Evolutionary conservation across 345 rosid genomes (phyloP).

Genomic region (Bruguiera gymnorhiza): DNA sequence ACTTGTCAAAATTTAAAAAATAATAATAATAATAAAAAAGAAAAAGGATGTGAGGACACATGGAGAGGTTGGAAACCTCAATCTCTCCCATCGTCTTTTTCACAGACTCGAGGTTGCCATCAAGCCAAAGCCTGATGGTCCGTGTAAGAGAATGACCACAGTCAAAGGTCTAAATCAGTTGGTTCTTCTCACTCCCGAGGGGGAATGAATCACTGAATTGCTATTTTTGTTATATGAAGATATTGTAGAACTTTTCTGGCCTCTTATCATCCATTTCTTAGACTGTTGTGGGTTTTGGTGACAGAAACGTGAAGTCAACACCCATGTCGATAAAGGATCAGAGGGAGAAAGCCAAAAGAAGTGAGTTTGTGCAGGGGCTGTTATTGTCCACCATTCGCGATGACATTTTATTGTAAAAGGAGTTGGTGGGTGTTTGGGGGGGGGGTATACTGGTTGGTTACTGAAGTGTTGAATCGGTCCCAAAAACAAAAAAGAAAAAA

Average conservation of each 20-base stretch:
- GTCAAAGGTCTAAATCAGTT: too few species aligned
- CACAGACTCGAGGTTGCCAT: too few species aligned
- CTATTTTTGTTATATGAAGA: not conserved
- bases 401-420: conserved; percentile 50
- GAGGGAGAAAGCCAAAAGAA: conserved; percentile 64
- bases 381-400: conserved; percentile 59
- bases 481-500: too few species aligned
- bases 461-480: conserved; percentile 8
- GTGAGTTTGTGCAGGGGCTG: conserved; percentile 68
- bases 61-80: too few species aligned
- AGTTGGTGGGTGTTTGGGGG: not conserved
- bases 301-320: conserved; percentile 45
- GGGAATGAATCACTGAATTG: too few species aligned
- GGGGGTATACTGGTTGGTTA: not conserved
- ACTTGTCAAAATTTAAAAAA: too few species aligned
- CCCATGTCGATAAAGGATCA: conserved; percentile 75
- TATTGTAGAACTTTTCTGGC: not conserved
- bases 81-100: too few species aligned
- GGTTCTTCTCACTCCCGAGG: too few species aligned
- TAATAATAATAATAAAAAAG: too few species aligned
- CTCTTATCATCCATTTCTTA: not conserved
- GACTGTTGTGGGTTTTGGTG: conserved; percentile 9
- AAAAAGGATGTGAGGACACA: too few species aligned
- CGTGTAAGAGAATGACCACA: too few species aligned
- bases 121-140: too few species aligned